Evolutionary conservation across 2,329 filamentous ascomycete species (phyloP).

Genomic region (Alternaria sp.): DNA sequence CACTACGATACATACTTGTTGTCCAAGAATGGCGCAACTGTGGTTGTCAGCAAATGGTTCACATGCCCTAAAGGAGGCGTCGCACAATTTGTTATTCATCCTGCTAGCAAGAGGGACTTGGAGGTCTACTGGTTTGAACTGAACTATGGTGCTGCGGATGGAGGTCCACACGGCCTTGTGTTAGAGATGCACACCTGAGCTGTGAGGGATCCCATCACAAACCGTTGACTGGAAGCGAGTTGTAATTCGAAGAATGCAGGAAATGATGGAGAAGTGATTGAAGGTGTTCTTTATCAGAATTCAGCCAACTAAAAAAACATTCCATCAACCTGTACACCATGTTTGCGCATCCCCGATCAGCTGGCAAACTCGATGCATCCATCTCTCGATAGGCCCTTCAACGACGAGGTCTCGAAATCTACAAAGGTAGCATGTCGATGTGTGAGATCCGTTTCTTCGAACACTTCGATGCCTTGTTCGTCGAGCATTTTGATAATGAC

Average conservation of each 20-base stretch:
- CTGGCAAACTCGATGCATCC: background rate
- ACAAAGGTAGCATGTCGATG: background rate
- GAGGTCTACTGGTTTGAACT: slow-evolving; percentile 45
- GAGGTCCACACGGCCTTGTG: slow-evolving; percentile 42
- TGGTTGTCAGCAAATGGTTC: slow-evolving; percentile 26
- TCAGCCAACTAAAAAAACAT: background rate
- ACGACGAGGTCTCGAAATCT: background rate
- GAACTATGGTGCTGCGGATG: slow-evolving; percentile 29
- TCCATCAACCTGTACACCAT: background rate
- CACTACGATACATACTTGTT: slow-evolving; percentile 16
- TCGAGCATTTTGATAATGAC: slow-evolving; percentile 9
- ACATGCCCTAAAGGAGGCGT: slow-evolving; percentile 34
- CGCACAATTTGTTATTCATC: slow-evolving; percentile 43
- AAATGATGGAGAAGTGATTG: background rate
- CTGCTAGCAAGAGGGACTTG: slow-evolving; percentile 26
- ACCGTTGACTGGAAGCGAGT: background rate
- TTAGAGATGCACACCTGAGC: slow-evolving; percentile 38
- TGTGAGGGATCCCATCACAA: background rate
- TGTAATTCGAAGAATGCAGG: background rate
- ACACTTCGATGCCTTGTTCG: slow-evolving; percentile 3
- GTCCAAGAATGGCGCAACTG: background rate
- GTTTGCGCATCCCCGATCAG: background rate
- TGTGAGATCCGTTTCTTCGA: background rate
- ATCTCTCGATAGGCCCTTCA: background rate
- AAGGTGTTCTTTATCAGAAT: background rate